These are phyloP conservation scores for Multifurca ochricompacta DNA, from an alignment of 768 basidiomycete genomes.

Conservation along the genomic window DNA sequence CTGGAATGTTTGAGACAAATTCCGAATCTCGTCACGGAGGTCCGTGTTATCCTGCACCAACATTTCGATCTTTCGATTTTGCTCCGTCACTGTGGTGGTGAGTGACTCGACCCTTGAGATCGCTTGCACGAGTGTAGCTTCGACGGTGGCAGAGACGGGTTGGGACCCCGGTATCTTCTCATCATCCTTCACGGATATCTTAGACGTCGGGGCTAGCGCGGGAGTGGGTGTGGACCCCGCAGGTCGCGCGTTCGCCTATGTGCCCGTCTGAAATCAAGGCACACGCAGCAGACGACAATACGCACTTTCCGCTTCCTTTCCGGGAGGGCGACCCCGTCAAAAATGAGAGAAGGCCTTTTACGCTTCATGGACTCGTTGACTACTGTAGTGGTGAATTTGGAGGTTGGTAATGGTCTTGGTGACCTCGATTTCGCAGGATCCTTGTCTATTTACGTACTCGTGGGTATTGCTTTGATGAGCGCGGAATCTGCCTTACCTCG, in stretches of 20 bases:
- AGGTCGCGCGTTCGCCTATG: background rate
- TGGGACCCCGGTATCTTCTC: background rate
- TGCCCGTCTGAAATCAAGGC: background rate
- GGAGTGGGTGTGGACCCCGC: background rate
- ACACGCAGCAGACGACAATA: background rate
- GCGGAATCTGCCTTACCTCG: background rate
- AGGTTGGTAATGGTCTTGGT: background rate
- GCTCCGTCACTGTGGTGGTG: background rate
- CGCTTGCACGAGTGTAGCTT: background rate
- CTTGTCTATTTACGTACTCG: slow-evolving; percentile 1
- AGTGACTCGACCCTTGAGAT: background rate
- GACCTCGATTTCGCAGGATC: background rate
- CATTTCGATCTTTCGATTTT: background rate
- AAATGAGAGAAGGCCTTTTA: background rate
- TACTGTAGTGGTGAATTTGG: background rate
- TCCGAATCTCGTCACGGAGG: slow-evolving; percentile 1
- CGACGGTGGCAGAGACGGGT: background rate
- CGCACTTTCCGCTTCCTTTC: slow-evolving; percentile 14
- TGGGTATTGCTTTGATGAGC: background rate
- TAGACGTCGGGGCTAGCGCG: background rate
- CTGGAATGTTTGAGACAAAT: background rate
- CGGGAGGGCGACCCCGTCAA: slow-evolving; percentile 7
- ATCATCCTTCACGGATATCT: background rate
- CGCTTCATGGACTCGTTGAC: background rate
- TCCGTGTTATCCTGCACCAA: background rate